These are phyloP conservation scores for Kentomonas sorsogonicus DNA, from an alignment of 208 protist genomes.

Conservation along the genomic window DNA sequence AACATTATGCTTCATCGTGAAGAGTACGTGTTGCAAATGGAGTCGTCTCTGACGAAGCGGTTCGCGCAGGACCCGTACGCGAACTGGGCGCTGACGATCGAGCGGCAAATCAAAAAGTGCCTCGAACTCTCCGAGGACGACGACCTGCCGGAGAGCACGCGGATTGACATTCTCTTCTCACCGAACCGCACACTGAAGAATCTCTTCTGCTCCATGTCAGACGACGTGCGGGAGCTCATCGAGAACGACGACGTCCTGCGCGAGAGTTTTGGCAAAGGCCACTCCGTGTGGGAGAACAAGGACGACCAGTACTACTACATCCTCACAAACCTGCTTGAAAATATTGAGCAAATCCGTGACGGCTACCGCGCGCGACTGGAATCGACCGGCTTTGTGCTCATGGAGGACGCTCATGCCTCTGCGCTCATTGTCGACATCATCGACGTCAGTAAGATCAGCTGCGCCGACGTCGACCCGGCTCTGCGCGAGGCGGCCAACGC, in stretches of 20 bases:
- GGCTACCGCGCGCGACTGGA: constrained; percentile 49
- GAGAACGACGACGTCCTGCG: constrained; percentile 18
- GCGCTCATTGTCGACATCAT: constrained; percentile 72
- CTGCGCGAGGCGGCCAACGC: constrained; percentile 17
- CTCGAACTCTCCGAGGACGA: constrained; percentile 25
- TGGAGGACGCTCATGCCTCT: constrained; percentile 62
- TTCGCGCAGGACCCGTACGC: constrained; percentile 61
- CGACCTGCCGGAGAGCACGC: constrained; percentile 31
- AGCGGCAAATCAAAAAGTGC: constrained; percentile 39
- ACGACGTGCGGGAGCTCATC: constrained; percentile 41
- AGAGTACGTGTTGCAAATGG: constrained; percentile 79
- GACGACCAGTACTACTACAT: constrained; percentile 76
- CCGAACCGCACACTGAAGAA: constrained; percentile 74
- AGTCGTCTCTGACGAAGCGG: constrained; percentile 33
- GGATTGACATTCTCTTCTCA: constrained; percentile 74
- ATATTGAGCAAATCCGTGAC: constrained; percentile 38
- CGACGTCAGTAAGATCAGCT: constrained; percentile 42
- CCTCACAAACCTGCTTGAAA: constrained; percentile 52
- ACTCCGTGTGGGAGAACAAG: constrained; percentile 45
- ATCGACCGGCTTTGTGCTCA: constrained; percentile 60
- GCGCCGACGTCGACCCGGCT: constrained; percentile 38
- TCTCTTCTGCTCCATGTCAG: constrained; percentile 61
- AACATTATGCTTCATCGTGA: constrained; percentile 69
- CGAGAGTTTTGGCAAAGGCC: constrained; percentile 14
- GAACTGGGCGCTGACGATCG: constrained; percentile 61